These are phyloP conservation scores for Ogataea parapolymorpha DNA, from an alignment of 805 yeast species.

Conservation along the genomic window DNA sequence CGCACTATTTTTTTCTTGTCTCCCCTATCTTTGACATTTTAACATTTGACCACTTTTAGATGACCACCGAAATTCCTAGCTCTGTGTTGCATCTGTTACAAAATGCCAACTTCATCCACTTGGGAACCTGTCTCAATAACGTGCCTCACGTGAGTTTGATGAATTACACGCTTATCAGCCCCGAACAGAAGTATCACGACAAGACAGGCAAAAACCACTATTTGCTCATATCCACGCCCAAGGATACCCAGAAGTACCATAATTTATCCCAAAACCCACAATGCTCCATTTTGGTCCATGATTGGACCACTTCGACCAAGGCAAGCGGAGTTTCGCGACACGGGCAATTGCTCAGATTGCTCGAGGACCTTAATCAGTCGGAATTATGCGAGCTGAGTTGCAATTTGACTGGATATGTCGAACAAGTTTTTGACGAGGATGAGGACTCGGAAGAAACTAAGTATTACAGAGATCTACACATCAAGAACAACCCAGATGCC, in stretches of 20 bases:
- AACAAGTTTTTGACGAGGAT: slow-evolving; percentile 45
- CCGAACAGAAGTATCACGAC: slow-evolving; percentile 31
- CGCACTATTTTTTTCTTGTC: not conserved
- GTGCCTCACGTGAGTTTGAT: slow-evolving; percentile 86
- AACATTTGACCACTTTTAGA: not conserved
- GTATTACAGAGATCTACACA: slow-evolving; percentile 59
- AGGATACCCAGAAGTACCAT: slow-evolving; percentile 66
- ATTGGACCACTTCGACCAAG: slow-evolving; percentile 62
- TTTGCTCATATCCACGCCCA: slow-evolving; percentile 70
- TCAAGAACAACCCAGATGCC: slow-evolving; percentile 66
- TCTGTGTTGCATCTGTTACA: slow-evolving; percentile 45
- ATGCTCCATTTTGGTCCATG: slow-evolving; percentile 84
- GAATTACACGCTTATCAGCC: slow-evolving; percentile 74
- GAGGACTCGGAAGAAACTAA: slow-evolving; percentile 45
- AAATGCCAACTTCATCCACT: slow-evolving; percentile 69
- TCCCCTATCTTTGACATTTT: not conserved
- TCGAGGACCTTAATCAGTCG: slow-evolving; percentile 73
- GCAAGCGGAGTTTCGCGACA: slow-evolving; percentile 18
- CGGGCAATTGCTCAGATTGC: slow-evolving; percentile 47
- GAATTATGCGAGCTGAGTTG: slow-evolving; percentile 80
- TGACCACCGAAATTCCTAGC: slow-evolving; percentile 29
- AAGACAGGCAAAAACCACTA: slow-evolving; percentile 32
- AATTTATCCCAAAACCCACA: slow-evolving; percentile 70
- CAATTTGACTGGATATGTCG: slow-evolving; percentile 67
- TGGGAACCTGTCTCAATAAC: slow-evolving; percentile 69